Percentiles rank a stretch among this genome's conserved stretches.
phyloP scores from a whole-genome alignment of 371 early-diverging fungal species.

The Batrachochytrium dendrobatidis region DNA sequence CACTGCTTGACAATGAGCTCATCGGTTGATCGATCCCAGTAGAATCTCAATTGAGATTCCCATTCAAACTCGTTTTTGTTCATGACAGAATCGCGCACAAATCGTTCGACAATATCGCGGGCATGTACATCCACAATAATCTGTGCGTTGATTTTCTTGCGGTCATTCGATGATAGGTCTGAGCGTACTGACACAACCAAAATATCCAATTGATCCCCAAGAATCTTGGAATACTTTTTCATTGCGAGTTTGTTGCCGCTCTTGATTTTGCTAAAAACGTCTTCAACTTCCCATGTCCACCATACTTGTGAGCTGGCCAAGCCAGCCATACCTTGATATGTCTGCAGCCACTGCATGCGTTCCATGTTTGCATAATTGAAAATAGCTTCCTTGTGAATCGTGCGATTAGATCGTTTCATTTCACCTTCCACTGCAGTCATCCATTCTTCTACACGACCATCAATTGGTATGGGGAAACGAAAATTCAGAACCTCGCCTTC shows the following conservation, averaged over 20 bases:
- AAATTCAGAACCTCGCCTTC: slow-evolving; percentile 49
- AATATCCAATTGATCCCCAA: slow-evolving; percentile 46
- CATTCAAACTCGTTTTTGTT: slow-evolving; percentile 52
- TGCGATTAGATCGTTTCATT: slow-evolving; percentile 50
- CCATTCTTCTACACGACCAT: slow-evolving; percentile 55
- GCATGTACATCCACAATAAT: slow-evolving; percentile 57
- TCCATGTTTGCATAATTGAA: slow-evolving; percentile 50
- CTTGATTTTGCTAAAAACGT: slow-evolving; percentile 50
- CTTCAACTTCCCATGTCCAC: slow-evolving; percentile 62
- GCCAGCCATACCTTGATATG: slow-evolving; percentile 51
- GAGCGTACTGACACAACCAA: slow-evolving; percentile 45
- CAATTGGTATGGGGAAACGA: slow-evolving; percentile 36
- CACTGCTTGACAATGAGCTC: slow-evolving; percentile 45
- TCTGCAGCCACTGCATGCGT: slow-evolving; percentile 39
- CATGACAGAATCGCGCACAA: slow-evolving; percentile 51
- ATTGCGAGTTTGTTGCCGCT: slow-evolving; percentile 51
- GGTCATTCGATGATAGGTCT: slow-evolving; percentile 42
- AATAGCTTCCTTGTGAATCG: slow-evolving; percentile 50
- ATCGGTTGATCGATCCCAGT: slow-evolving; percentile 42
- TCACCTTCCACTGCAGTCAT: slow-evolving; percentile 47
- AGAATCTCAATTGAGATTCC: slow-evolving; percentile 50
- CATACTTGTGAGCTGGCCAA: slow-evolving; percentile 52
- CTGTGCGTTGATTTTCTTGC: slow-evolving; percentile 53
- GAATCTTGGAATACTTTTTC: slow-evolving; percentile 42
- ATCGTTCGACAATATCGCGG: slow-evolving; percentile 51